Evolutionary conservation across 2,329 filamentous ascomycete species (phyloP), one percentile per base, ranked within the genome.

Genomic region (Talaromyces sp.): DNA sequence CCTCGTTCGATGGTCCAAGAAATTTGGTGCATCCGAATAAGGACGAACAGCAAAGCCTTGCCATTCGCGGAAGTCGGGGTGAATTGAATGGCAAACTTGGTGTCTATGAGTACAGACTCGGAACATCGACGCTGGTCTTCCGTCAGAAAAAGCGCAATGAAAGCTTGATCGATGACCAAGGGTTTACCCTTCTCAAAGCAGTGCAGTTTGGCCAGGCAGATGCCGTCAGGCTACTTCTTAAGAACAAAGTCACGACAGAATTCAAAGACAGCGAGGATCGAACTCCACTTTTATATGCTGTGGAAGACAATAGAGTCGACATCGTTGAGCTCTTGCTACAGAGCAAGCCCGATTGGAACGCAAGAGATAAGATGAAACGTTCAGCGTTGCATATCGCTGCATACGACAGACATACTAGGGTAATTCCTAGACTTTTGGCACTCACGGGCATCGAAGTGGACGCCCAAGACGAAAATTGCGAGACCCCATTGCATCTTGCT

Each of bases 361-460:
- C 60, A 25, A 54, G 31, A 40, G 34, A 62, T 22, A 53, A 43
- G 29, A n/a, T 1, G 43, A 40, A 40, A 7, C 60, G 47, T 3
- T 51, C 60, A 62, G 60, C 31, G 11, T 40, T 62, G 34, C 60
- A 62, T 53, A 29, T 62, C 13, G 60, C 45, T 17, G n/a, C 60
- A 53, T 53, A 13, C 1, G 25, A 34, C 27, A 27, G 47, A 11
- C 17, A 62, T 31, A 22, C 25, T 6, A 62, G 25, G 31, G n/a
- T 54, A 38, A 19, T 36, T 17, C 22, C 11, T 1, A 49, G 45
- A 3, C 25, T 62, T 22, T 53, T 62, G 11, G 1, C 7, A 8
- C 22, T 40, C 19, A 8, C n/a, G 1, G 60, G 19, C 10, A n/a
- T 53, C 19, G 31, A 54, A 8, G 3, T 54, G 5, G 13, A 62